A percentile compares a stretch with the other conserved stretches of the same genome.
These are phyloP conservation scores for Pseudogymnoascus pannorum DNA, from an alignment of 2,329 filamentous ascomycete genomes.

Conservation along the genomic window DNA sequence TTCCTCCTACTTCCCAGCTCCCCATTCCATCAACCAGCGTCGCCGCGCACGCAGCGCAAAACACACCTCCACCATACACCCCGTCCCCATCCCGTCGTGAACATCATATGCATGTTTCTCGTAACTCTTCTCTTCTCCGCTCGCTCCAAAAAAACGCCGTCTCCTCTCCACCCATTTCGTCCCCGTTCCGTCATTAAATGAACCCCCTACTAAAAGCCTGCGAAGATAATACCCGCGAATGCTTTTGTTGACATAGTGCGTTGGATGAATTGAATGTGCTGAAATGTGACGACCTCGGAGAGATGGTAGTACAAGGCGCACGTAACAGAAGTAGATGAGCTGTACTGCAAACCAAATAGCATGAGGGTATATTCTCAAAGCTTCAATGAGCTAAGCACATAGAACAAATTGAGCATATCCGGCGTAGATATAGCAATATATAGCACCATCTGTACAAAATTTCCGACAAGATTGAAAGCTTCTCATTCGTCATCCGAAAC, in stretches of 20 bases:
- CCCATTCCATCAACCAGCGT: neutral
- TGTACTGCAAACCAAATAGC: neutral
- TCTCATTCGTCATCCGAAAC: neutral
- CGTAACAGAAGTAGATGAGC: neutral
- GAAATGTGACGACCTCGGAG: neutral
- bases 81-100: neutral
- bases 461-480: neutral
- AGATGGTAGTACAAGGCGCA: neutral
- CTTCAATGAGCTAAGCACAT: neutral
- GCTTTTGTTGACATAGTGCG: neutral
- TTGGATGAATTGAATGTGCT: neutral
- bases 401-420: neutral
- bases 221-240: neutral
- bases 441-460: neutral
- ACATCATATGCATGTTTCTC: slow-evolving; percentile 5
- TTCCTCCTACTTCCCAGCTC: neutral
- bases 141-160: neutral
- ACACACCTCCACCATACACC: neutral
- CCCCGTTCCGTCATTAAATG: neutral
- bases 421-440: neutral
- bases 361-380: neutral
- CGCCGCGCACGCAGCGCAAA: neutral
- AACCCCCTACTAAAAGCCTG: neutral
- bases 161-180: neutral
- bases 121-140: neutral